Evolutionary conservation across 2,329 filamentous ascomycete species (phyloP).

Genomic region (Parastagonospora nodorum): DNA sequence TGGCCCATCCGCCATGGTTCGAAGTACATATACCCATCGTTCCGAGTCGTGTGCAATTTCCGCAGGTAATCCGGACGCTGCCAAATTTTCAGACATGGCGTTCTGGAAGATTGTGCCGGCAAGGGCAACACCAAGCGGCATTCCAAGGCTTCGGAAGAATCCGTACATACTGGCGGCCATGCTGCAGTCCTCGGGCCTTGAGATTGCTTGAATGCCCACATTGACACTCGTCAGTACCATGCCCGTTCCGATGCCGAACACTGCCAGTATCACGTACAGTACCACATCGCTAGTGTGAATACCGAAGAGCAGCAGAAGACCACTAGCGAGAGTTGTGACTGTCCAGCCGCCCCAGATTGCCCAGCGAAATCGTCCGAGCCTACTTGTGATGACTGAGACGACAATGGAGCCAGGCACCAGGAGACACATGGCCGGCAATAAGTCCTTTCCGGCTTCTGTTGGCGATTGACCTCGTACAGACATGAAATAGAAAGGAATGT

Average conservation of each 20-base stretch:
- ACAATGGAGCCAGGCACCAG: conserved; percentile 33
- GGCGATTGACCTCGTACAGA: conserved; percentile 42
- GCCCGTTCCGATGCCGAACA: conserved; percentile 51
- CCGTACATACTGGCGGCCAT: conserved; percentile 47
- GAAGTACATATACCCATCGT: conserved; percentile 29
- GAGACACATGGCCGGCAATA: conserved; percentile 45
- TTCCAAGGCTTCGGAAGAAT: conserved; percentile 50
- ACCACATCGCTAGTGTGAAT: conserved; percentile 37
- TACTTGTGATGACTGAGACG: conserved; percentile 29
- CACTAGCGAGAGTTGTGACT: conserved; percentile 43
- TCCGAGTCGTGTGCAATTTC: conserved; percentile 37
- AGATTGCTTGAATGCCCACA: conserved; percentile 47
- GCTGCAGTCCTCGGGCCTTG: conserved; percentile 35
- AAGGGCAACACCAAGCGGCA: conserved; percentile 51
- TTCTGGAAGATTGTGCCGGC: conserved; percentile 49
- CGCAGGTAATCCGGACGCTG: conserved; percentile 17
- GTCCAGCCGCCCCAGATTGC: conserved; percentile 51
- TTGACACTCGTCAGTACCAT: conserved; percentile 49
- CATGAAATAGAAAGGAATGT: conserved; percentile 50
- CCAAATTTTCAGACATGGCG: conserved; percentile 40
- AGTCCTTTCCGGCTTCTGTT: conserved; percentile 44
- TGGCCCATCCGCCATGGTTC: conserved; percentile 18
- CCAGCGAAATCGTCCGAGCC: conserved; percentile 44
- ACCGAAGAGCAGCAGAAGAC: conserved; percentile 47
- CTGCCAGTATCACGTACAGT: conserved; percentile 46